phyloP scores from a whole-genome alignment of 2,329 filamentous ascomycete species.

The Hymenoscyphus repandus region DNA sequence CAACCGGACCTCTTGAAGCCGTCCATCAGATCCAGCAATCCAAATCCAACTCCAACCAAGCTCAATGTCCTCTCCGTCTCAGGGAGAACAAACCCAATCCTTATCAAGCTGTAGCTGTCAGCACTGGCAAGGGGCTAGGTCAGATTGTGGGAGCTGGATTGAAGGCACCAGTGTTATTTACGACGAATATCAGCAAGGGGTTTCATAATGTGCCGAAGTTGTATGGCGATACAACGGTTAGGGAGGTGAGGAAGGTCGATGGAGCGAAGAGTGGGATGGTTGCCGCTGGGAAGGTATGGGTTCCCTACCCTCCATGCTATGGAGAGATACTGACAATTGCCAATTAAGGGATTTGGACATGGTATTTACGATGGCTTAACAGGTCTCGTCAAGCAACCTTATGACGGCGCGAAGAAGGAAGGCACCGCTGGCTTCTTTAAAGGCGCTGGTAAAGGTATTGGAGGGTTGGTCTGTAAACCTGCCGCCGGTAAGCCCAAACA shows the following conservation, averaged over 20 bases:
- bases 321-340: too few species aligned
- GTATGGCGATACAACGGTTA: conserved; percentile 60
- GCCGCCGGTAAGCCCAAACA: conserved; percentile 35
- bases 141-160: conserved; percentile 20
- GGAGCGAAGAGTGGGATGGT: conserved; percentile 16
- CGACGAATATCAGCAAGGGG: conserved; percentile 58
- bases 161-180: conserved; percentile 36
- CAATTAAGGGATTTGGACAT: conserved; percentile 55
- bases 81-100: background rate
- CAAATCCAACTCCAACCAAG: conserved; percentile 1
- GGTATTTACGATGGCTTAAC: conserved; percentile 61
- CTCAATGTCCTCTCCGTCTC: background rate
- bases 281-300: conserved; percentile 39
- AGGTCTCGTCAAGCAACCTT: conserved; percentile 54
- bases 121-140: conserved; percentile 18
- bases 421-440: conserved; percentile 46
- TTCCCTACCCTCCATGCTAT: too few species aligned
- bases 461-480: conserved; percentile 59
- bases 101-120: conserved; percentile 11
- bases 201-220: conserved; percentile 65
- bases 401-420: conserved; percentile 46
- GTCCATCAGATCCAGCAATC: conserved; percentile 10
- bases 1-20: conserved; percentile 17
- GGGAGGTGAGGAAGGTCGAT: conserved; percentile 13
- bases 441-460: conserved; percentile 55